Percentiles rank a stretch among this genome's conserved stretches.
Evolutionary conservation across 1,284 basidiomycete genomes (phyloP).

Genomic region (Apiotrichum akiyoshidainum): DNA sequence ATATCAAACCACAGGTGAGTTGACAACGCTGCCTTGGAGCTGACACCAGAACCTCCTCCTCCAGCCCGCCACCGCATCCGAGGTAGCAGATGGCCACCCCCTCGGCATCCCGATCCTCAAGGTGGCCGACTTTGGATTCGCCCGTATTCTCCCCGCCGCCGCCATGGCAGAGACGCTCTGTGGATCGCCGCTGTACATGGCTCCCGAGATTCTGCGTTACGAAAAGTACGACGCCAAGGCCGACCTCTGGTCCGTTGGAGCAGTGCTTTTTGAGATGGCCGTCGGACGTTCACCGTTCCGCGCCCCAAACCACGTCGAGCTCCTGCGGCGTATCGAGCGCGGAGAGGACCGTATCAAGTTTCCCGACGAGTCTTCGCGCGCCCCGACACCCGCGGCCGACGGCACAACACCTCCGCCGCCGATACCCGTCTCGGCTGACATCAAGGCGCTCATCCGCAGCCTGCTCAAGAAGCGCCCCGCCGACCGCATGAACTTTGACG

Average conservation of each 20-base stretch:
- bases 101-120: constrained; percentile 90
- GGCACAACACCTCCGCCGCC: constrained; percentile 18
- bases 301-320: constrained; percentile 92
- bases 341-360: constrained; percentile 74
- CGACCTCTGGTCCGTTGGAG: constrained; percentile 96
- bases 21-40: not conserved
- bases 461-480: constrained; percentile 79
- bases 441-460: constrained; percentile 81
- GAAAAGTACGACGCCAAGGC: constrained; percentile 98
- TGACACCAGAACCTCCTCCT: constrained; percentile 74
- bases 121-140: constrained; percentile 97
- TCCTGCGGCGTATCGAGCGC: constrained; percentile 87
- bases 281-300: constrained; percentile 92
- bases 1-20: constrained; percentile 89
- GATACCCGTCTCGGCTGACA: constrained; percentile 67
- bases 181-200: constrained; percentile 98
- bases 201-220: constrained; percentile 93
- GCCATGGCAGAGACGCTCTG: constrained; percentile 97
- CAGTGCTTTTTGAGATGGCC: constrained; percentile 93
- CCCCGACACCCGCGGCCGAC: constrained; percentile 42
- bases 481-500: constrained; percentile 84
- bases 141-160: constrained; percentile 81
- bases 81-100: constrained; percentile 80
- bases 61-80: constrained; percentile 73
- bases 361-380: constrained; percentile 71